Evolutionary conservation across 495 filamentous ascomycete species (phyloP).

Genomic region (Cenococcum geophilum): DNA sequence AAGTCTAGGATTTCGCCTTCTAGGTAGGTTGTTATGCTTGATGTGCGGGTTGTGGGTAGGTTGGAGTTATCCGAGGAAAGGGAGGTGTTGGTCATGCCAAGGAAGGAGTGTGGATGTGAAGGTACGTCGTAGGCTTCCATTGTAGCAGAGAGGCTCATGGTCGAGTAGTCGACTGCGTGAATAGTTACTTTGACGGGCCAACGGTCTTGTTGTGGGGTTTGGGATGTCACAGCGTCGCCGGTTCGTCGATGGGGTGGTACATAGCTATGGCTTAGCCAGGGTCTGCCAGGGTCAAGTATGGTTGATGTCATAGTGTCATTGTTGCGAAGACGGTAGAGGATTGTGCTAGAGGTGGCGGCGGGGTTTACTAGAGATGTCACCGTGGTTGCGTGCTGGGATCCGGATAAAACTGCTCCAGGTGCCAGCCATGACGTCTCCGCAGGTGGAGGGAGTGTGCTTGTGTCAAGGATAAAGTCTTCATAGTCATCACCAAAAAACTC

Average conservation of each 20-base stretch:
- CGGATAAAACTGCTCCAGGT: constrained; percentile 58
- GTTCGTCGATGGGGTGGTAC: constrained; percentile 12
- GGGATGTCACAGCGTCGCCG: constrained; percentile 15
- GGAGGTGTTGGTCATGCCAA: constrained; percentile 18
- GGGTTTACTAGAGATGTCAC: constrained; percentile 24
- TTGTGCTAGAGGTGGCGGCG: constrained; percentile 18
- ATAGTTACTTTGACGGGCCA: constrained; percentile 73
- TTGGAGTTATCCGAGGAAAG: constrained; percentile 35
- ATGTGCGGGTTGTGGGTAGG: constrained; percentile 48
- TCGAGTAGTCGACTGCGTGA: constrained; percentile 57
- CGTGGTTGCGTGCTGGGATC: constrained; percentile 51
- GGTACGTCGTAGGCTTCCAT: constrained; percentile 79
- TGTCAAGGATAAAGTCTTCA: constrained; percentile 60
- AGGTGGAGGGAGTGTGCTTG: constrained; percentile 48
- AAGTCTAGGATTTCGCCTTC: constrained; percentile 78
- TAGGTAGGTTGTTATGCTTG: constrained; percentile 61
- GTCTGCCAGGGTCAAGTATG: constrained; percentile 28
- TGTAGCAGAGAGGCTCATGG: constrained; percentile 63
- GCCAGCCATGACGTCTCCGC: constrained; percentile 60
- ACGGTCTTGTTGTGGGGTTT: constrained; percentile 47
- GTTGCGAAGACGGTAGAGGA: constrained; percentile 29
- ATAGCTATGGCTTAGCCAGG: constrained; percentile 34
- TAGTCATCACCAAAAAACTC: constrained; percentile 48
- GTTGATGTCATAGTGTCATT: constrained; percentile 26
- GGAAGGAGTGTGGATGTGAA: constrained; percentile 30